phyloP scores from a whole-genome alignment of 1,284 basidiomycete species.

The Cutaneotrichosporon dermatis region DNA sequence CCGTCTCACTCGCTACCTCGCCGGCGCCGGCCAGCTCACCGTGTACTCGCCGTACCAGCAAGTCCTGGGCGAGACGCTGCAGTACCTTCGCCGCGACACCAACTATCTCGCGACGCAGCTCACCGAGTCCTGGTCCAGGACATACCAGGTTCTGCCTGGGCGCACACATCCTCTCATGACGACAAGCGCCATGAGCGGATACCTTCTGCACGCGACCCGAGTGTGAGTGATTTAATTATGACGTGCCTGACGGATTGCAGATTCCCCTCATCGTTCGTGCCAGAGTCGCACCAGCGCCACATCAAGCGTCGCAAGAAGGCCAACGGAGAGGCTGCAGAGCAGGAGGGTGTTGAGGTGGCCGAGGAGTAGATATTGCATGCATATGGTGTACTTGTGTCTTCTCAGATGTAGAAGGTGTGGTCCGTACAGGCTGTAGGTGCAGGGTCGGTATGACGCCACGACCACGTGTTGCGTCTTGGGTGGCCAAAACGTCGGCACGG shows the following conservation, averaged over 20 bases:
- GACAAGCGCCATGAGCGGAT: slow-evolving; percentile 83
- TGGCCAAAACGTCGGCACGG: neutral
- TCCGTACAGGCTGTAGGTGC: neutral
- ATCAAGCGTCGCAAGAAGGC: slow-evolving; percentile 23
- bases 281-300: slow-evolving; percentile 30
- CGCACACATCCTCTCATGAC: slow-evolving; percentile 95
- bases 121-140: slow-evolving; percentile 82
- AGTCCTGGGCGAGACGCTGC: slow-evolving; percentile 73
- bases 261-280: slow-evolving; percentile 28
- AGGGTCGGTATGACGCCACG: neutral
- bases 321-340: slow-evolving; percentile 2
- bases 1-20: slow-evolving; percentile 68
- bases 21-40: slow-evolving; percentile 79
- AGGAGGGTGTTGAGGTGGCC: neutral
- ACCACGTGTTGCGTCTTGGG: neutral
- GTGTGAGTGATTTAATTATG: slow-evolving; percentile 58
- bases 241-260: slow-evolving; percentile 11
- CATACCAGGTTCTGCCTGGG: slow-evolving; percentile 91
- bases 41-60: slow-evolving; percentile 79
- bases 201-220: slow-evolving; percentile 75
- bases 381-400: neutral
- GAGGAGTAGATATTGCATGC: neutral
- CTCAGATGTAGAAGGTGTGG: too few species aligned
- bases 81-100: slow-evolving; percentile 62
- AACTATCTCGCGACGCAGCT: slow-evolving; percentile 73